These are phyloP conservation scores for Magnaporthiopsis poae DNA, from an alignment of 2,329 filamentous ascomycete genomes.

Conservation along the genomic window DNA sequence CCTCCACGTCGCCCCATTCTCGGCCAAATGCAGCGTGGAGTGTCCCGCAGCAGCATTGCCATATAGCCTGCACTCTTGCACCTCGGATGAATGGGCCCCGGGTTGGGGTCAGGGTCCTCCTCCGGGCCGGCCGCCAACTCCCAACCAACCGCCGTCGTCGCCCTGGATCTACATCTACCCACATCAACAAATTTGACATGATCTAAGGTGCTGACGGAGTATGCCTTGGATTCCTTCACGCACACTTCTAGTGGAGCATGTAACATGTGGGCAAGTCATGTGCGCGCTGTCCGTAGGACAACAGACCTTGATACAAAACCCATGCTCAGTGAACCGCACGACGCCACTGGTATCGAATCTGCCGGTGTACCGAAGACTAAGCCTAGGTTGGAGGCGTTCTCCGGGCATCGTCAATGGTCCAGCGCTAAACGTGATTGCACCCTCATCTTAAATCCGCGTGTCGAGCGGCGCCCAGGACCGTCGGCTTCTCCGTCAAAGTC, in stretches of 20 bases:
- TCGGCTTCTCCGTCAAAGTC: background rate
- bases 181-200: background rate
- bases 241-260: background rate
- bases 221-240: background rate
- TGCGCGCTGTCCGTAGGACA: background rate
- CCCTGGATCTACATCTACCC: background rate
- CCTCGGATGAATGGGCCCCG: background rate
- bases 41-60: background rate
- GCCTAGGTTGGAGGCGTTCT: background rate
- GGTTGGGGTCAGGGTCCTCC: background rate
- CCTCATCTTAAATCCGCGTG: background rate
- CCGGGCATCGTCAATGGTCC: background rate
- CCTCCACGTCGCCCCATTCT: background rate
- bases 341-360: background rate
- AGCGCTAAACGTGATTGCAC: background rate
- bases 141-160: background rate
- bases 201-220: background rate
- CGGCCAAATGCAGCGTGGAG: background rate
- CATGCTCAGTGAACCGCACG: background rate
- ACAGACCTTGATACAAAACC: background rate
- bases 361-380: background rate
- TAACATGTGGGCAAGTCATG: background rate
- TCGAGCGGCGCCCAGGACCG: background rate
- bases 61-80: background rate
- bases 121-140: background rate